These are phyloP conservation scores for Oryza officinalis DNA, from an alignment of 176 grass and related monocot species.

Conservation along the genomic window DNA sequence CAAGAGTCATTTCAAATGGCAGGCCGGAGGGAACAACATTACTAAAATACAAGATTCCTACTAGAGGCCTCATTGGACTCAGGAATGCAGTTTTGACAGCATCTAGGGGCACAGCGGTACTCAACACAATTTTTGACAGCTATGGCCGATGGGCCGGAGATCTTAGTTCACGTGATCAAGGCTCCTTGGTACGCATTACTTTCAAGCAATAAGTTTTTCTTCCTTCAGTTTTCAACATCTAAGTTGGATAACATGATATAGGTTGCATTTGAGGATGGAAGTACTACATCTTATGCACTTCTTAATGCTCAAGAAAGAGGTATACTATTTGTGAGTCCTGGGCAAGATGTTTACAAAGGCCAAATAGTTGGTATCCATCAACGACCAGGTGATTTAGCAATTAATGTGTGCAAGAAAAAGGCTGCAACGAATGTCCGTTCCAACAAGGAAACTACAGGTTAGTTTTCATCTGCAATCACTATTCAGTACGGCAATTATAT, in stretches of 20 bases:
- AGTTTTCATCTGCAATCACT: not conserved
- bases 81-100: slow-evolving; percentile 90
- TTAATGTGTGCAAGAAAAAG: slow-evolving; percentile 99
- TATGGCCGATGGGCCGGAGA: slow-evolving; percentile 56
- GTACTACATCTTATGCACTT: slow-evolving; percentile 81
- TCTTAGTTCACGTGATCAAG: not conserved
- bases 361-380: slow-evolving; percentile 98
- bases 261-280: slow-evolving; percentile 97
- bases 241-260: slow-evolving; percentile 41
- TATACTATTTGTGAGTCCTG: slow-evolving; percentile 73
- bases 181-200: slow-evolving; percentile 65
- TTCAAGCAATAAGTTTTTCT: slow-evolving; percentile 30
- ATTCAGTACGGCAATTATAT: slow-evolving; percentile 16
- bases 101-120: slow-evolving; percentile 85
- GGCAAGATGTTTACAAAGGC: slow-evolving; percentile 85
- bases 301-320: slow-evolving; percentile 98
- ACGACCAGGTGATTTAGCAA: slow-evolving; percentile 83
- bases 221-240: slow-evolving; percentile 27
- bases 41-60: slow-evolving; percentile 95
- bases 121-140: slow-evolving; percentile 93
- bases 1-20: slow-evolving; percentile 31
- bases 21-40: slow-evolving; percentile 81
- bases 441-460: slow-evolving; percentile 97
- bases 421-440: slow-evolving; percentile 94
- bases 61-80: slow-evolving; percentile 92